Percentiles rank a stretch among this genome's conserved stretches.
phyloP scores from a whole-genome alignment of 805 yeast species.

The Candida glaebosa region DNA sequence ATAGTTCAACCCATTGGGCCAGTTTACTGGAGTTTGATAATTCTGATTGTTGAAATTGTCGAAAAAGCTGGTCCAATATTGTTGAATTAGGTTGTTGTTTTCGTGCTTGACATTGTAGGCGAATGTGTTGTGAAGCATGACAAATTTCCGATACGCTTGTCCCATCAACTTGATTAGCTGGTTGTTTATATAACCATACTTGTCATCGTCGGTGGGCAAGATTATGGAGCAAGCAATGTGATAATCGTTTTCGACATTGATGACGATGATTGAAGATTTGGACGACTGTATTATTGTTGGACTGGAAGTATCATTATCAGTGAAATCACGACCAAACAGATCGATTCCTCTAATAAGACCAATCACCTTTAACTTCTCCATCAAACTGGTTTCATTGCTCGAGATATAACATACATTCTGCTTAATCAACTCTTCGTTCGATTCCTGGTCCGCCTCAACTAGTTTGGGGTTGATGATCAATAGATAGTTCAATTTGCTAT shows the following conservation, averaged over 20 bases:
- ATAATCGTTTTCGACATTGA: constrained; percentile 22
- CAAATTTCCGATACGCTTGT: constrained; percentile 22
- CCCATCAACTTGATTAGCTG: constrained; percentile 24
- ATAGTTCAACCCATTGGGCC: constrained; percentile 36
- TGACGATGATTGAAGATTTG: constrained; percentile 23
- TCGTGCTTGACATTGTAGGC: constrained; percentile 13
- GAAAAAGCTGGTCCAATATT: constrained; percentile 30
- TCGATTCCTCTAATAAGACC: constrained; percentile 37
- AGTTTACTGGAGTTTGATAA: constrained; percentile 21
- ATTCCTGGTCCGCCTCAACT: constrained; percentile 21
- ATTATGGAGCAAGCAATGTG: constrained; percentile 26
- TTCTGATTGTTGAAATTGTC: constrained; percentile 20
- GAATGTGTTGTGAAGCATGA: constrained; percentile 25
- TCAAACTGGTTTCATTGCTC: constrained; percentile 8
- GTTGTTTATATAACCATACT: constrained; percentile 17
- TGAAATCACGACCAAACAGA: constrained; percentile 27
- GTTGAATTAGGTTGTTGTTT: constrained; percentile 12
- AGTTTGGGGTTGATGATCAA: constrained; percentile 31
- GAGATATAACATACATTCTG: constrained; percentile 33
- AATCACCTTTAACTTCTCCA: constrained; percentile 26
- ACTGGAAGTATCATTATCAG: constrained; percentile 4
- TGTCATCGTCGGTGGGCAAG: constrained; percentile 11
- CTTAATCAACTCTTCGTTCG: constrained; percentile 24
- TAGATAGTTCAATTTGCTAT: constrained; percentile 16
- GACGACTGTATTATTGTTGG: constrained; percentile 22